A percentile compares a stretch with the other conserved stretches of the same genome.
phyloP scores from a whole-genome alignment of 2,329 filamentous ascomycete species.

The Colletotrichum chrysophilum region DNA sequence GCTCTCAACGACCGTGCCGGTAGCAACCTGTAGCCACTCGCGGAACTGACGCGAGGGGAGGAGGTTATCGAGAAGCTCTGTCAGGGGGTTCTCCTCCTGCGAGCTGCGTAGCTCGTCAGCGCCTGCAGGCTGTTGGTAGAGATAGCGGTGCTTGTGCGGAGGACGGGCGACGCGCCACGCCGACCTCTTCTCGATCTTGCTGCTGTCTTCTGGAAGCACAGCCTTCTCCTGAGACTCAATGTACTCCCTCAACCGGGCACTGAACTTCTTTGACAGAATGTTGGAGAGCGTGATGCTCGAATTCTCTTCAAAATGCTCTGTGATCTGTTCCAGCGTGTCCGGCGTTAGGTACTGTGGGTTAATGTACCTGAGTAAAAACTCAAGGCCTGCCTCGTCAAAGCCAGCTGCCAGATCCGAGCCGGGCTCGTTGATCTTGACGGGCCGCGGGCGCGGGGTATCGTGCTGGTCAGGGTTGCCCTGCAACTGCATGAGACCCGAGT shows the following conservation, averaged over 20 bases:
- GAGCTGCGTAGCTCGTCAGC: constrained; percentile 38
- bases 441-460: constrained; percentile 74
- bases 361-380: constrained; percentile 90
- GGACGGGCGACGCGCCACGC: constrained; percentile 81
- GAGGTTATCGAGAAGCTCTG: constrained; percentile 80
- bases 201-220: constrained; percentile 49
- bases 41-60: constrained; percentile 86
- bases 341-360: constrained; percentile 90
- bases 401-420: constrained; percentile 53
- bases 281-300: constrained; percentile 83
- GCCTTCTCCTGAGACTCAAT: constrained; percentile 69
- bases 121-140: constrained; percentile 72
- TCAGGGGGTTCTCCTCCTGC: constrained; percentile 63
- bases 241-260: constrained; percentile 71
- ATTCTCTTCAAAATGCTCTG: constrained; percentile 79
- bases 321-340: constrained; percentile 84
- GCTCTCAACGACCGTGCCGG: constrained; percentile 74
- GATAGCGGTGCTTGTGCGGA: constrained; percentile 93
- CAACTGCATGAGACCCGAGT: constrained; percentile 90
- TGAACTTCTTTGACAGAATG: constrained; percentile 81
- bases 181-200: constrained; percentile 62
- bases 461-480: constrained; percentile 91
- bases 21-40: constrained; percentile 87
- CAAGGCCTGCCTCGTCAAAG: constrained; percentile 79
- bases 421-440: constrained; percentile 49